phyloP scores from a whole-genome alignment of 1,284 basidiomycete genomes.

The Cryptococcus sp. region DNA sequence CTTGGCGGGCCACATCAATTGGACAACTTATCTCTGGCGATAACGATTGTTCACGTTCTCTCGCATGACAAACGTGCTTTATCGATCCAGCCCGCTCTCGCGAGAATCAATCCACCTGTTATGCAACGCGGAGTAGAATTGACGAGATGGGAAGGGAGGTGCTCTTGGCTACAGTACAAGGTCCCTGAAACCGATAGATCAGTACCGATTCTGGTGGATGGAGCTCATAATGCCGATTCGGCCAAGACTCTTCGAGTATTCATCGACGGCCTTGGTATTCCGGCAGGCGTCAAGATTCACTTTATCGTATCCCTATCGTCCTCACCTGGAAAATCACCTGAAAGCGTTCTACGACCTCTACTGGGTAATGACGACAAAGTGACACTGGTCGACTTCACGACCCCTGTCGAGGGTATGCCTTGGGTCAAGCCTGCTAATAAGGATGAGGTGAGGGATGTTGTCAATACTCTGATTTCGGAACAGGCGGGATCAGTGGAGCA shows the following conservation, averaged over 20 bases:
- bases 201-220: slow-evolving; percentile 68
- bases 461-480: slow-evolving; percentile 31
- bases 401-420: slow-evolving; percentile 80
- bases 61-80: slow-evolving; percentile 50
- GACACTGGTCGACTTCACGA: slow-evolving; percentile 59
- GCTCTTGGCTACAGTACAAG: slow-evolving; percentile 61
- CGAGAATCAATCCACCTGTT: slow-evolving; percentile 51
- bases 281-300: slow-evolving; percentile 29
- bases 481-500: slow-evolving; percentile 6
- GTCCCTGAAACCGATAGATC: slow-evolving; percentile 27
- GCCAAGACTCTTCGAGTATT: slow-evolving; percentile 67
- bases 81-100: slow-evolving; percentile 33
- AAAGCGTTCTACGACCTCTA: slow-evolving; percentile 64
- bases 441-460: slow-evolving; percentile 52
- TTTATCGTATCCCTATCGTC: slow-evolving; percentile 73
- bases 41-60: slow-evolving; percentile 63
- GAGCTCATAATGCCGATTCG: slow-evolving; percentile 91
- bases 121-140: slow-evolving; percentile 59
- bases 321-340: slow-evolving; percentile 72
- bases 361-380: slow-evolving; percentile 52
- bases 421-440: slow-evolving; percentile 70
- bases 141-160: slow-evolving; percentile 74
- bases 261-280: slow-evolving; percentile 54
- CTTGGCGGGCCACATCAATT: slow-evolving; percentile 79
- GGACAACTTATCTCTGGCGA: slow-evolving; percentile 69